phyloP scores from a whole-genome alignment of 2,329 filamentous ascomycete genomes.

The Fusarium heterosporum region DNA sequence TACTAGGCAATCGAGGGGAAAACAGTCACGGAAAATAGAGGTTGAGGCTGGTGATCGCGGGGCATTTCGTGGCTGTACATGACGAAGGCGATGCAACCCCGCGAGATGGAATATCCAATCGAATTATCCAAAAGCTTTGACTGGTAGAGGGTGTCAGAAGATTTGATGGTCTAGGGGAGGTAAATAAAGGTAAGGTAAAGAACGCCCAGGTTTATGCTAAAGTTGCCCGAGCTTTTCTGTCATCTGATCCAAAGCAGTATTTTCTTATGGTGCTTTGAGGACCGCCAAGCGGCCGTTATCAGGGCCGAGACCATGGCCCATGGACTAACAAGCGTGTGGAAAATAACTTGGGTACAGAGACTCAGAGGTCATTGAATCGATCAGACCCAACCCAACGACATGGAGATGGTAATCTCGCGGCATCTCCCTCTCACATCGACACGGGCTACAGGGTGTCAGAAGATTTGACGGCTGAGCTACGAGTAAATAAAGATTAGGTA shows the following conservation, averaged over 20 bases:
- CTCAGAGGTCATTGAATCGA: slow-evolving; percentile 7
- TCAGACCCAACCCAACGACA: slow-evolving; percentile 27
- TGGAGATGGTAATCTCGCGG: slow-evolving; percentile 15
- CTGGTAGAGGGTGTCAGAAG: neutral
- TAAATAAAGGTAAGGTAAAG: too few relatives aligned
- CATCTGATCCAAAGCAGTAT: neutral
- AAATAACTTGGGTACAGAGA: neutral
- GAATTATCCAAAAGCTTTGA: slow-evolving; percentile 7
- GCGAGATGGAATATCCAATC: slow-evolving; percentile 23
- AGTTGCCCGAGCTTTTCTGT: too few relatives aligned
- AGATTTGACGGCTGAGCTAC: too few relatives aligned
- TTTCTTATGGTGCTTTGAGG: neutral
- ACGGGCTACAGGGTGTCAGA: too few relatives aligned
- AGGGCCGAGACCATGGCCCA: slow-evolving; percentile 7
- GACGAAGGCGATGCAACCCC: slow-evolving; percentile 33
- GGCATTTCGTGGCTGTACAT: slow-evolving; percentile 28
- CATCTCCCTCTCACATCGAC: neutral
- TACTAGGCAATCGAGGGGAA: slow-evolving; percentile 22
- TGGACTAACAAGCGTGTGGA: neutral
- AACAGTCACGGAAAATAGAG: neutral
- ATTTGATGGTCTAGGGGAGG: too few relatives aligned
- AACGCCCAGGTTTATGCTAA: too few relatives aligned
- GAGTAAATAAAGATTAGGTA: too few relatives aligned
- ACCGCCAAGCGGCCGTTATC: slow-evolving; percentile 13
- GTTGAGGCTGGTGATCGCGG: slow-evolving; percentile 34